Evolutionary conservation across 495 filamentous ascomycete species (phyloP), one percentile per base, ranked within the genome.

Genomic region (Aspergillus ellipticus): DNA sequence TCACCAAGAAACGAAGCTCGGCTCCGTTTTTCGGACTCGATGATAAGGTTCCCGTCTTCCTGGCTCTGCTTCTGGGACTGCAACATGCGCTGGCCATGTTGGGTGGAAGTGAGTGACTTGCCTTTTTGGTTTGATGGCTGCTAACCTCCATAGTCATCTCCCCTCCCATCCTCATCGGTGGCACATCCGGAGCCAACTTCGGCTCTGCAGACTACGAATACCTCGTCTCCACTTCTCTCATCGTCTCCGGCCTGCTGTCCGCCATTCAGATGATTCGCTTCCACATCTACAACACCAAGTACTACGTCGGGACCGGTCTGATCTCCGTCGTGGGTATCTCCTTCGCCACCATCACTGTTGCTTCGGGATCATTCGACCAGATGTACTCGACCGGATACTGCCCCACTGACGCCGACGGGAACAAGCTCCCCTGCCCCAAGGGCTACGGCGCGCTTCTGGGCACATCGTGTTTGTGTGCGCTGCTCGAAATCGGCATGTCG

Each of bases 351-450:
- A 94, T 97, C 58, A 89, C 92, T 6, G 85, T 96, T 16, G 89
- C 90, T 9, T 79, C 81, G 6, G 89, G 89, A 20, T 88, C 85
- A 0, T 85, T 96, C 47, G 55, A 69, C 9, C 90, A 96, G 62
- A 96, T 96, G 89, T 96, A 96, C 67, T 73, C 72, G 21, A 92
- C 89, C 42, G 92, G 92, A 17, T 80, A 76, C 50, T 96, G 91
- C 56, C 89, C 89, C 0, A 71, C 76, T 0, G 84, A 74, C 46
- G 74, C 72, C 2, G 74, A 85, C 52, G 89, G 89, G 28, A 84
- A 74, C 35, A 79, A 75, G 45, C 79, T 96, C 6, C 86, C 90
- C 4, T 97, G 92, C 57, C 92, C 90, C 0, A 76, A 88, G 39
- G 92, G 86, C 9, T 96, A 97, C 60, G 92, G 92, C 13, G 90